Evolutionary conservation across 176 grass and related monocot genomes (phyloP).

Genomic region (Guadua angustifolia): DNA sequence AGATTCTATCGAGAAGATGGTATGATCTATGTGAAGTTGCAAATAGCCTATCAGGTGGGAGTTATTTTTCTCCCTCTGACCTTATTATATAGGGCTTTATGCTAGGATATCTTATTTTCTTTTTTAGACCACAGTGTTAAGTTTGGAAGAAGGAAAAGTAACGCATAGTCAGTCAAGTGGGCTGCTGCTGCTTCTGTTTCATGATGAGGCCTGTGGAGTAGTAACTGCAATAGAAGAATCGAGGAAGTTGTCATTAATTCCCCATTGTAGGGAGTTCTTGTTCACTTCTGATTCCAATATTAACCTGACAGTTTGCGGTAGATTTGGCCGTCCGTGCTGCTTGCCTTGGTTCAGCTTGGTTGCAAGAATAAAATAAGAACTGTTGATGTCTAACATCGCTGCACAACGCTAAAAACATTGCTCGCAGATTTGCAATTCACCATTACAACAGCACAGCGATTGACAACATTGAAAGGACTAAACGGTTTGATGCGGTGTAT

Average conservation of each 20-base stretch:
- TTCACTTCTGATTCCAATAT: neutral
- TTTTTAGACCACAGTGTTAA: neutral
- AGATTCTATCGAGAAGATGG: slow-evolving; percentile 39
- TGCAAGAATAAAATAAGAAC: neutral
- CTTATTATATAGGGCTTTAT: too few relatives aligned
- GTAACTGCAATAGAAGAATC: neutral
- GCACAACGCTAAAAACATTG: neutral
- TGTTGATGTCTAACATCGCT: neutral
- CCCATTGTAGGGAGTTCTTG: neutral
- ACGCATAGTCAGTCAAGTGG: neutral
- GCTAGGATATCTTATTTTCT: neutral
- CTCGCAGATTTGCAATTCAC: too few relatives aligned
- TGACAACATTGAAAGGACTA: too few relatives aligned
- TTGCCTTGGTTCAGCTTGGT: neutral
- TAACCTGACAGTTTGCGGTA: neutral
- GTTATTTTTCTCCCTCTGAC: neutral
- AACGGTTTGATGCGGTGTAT: too few relatives aligned
- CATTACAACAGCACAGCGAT: too few relatives aligned
- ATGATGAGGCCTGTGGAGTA: neutral
- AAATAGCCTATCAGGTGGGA: neutral
- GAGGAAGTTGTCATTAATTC: neutral
- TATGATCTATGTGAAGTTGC: neutral
- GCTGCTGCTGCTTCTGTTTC: neutral
- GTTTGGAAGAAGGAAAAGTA: neutral
- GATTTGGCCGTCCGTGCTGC: neutral